Evolutionary conservation across 2,329 filamentous ascomycete species (phyloP), one percentile per base, ranked within the genome.

Genomic region (Tolypocladium album): DNA sequence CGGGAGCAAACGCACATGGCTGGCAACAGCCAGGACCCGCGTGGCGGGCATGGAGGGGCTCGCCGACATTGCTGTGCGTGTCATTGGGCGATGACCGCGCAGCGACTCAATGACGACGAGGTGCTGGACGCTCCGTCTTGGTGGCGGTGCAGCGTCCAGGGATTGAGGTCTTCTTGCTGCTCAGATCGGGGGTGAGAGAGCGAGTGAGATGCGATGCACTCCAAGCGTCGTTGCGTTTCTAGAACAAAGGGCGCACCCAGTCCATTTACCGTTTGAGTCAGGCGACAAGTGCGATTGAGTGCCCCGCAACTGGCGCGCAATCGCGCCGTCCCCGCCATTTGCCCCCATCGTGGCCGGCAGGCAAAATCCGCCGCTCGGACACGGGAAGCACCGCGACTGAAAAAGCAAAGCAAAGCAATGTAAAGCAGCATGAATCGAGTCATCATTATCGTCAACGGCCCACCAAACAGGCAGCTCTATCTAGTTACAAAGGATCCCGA

Each of bases 1-100:
- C 53, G 55, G 34, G 12, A 43, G 42, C 55, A 24, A 45, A 75
- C 88, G 76, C 88, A 97, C 92, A 92, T 97, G 92, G 76, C 92
- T 97, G 72, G 92, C 92, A 67, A 97, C 84, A 61, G 92, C 92
- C 71, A 97, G 82, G 63, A 97, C 91, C 66, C 79, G 78, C 60
- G 84, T 85, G 67, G 85, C 82, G 42, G 82, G 82, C 45, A 85
- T 40, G 52, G 59, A 47, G 17, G 60, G 34, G 47, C 47, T 60
- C 22, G 61, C 55, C 43, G 62, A 59, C 53, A 60, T 64, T 22
- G n/a, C 58, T 11, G 43, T 22, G 27, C 43, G 40, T 57, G 9
- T 31, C 31, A 22, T 31, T 57, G 55, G 39, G 31, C 43, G n/a
- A 38, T 36, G 15, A 4, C 31, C 50, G 50, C 31, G 50, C 50